Percentiles rank a stretch among this genome's conserved stretches.
phyloP scores from a whole-genome alignment of 306 rosid species.

The Acacia crassicarpa region DNA sequence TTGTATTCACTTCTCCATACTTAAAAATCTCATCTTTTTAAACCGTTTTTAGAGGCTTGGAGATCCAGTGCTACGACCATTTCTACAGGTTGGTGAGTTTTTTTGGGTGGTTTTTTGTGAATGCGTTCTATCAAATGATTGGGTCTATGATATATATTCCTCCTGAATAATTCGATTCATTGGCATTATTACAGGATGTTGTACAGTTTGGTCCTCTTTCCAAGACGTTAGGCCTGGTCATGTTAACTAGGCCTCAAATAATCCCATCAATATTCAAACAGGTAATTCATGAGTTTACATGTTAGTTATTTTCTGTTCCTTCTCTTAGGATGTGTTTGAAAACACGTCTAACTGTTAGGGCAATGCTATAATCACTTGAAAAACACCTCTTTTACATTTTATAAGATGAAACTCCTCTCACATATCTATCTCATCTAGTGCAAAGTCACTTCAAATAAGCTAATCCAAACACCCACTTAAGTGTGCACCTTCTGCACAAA shows the following conservation, averaged over 20 bases:
- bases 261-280: constrained; percentile 89
- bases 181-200: constrained; percentile 68
- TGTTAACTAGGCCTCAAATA: constrained; percentile 83
- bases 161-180: constrained; percentile 11
- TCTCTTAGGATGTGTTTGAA: not conserved
- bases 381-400: no score
- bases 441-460: no score
- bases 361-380: no score
- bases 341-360: not conserved
- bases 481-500: no score
- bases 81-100: constrained; percentile 68
- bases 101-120: not conserved
- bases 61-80: constrained; percentile 89
- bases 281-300: constrained; percentile 49
- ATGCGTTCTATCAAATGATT: constrained; percentile 9
- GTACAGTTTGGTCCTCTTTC: constrained; percentile 93
- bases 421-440: no score
- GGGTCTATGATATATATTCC: not conserved
- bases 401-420: no score
- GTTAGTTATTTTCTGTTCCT: not conserved
- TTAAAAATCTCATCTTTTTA: constrained; percentile 12
- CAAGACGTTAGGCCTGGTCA: constrained; percentile 84
- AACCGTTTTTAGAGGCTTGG: constrained; percentile 70
- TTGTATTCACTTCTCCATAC: not conserved
- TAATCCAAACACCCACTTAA: no score